phyloP scores from a whole-genome alignment of 495 filamentous ascomycete genomes.

The Staphylotrichum tortipilum region DNA sequence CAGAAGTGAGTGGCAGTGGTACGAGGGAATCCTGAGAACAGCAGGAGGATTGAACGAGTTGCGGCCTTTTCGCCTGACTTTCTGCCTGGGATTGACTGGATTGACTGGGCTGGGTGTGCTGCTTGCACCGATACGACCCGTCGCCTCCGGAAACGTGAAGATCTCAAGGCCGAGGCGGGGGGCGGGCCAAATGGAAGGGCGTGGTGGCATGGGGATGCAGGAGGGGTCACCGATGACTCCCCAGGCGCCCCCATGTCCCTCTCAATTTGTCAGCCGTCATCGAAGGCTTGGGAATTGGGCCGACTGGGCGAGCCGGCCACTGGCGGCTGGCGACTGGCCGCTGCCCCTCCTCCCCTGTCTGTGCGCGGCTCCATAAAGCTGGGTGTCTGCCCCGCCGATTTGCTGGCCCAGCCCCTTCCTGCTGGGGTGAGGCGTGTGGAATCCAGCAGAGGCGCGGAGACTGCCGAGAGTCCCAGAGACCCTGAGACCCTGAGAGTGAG shows the following conservation, averaged over 20 bases:
- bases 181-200: background rate
- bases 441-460: too few relatives aligned
- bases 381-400: background rate
- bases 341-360: too few relatives aligned
- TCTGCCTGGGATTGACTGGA: too few relatives aligned
- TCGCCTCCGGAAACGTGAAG: background rate
- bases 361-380: background rate
- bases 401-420: background rate
- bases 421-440: too few relatives aligned
- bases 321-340: too few relatives aligned
- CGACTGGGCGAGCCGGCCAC: too few relatives aligned
- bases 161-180: background rate
- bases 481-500: too few relatives aligned
- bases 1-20: too few relatives aligned
- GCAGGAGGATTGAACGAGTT: background rate
- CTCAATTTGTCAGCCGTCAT: constrained; percentile 13
- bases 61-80: constrained; percentile 1
- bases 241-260: too few relatives aligned
- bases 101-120: too few relatives aligned
- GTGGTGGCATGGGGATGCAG: background rate
- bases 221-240: background rate
- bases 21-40: too few relatives aligned
- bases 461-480: too few relatives aligned
- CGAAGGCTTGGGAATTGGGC: constrained; percentile 1
- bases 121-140: background rate